These are phyloP conservation scores for Ogataea paraovalis DNA, from an alignment of 805 yeast genomes.

Conservation along the genomic window DNA sequence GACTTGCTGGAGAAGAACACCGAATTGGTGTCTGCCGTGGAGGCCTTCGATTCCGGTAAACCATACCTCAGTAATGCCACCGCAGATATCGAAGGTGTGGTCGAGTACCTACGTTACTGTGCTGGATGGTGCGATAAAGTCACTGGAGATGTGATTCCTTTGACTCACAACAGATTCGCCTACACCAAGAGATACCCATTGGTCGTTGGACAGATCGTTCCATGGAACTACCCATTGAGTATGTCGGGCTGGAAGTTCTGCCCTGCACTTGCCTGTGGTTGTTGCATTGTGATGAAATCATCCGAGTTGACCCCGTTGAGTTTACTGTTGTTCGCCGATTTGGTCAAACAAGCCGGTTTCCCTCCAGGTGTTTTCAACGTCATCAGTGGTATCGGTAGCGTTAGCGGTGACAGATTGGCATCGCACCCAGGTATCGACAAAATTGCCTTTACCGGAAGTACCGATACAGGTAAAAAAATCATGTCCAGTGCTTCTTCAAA, in stretches of 20 bases:
- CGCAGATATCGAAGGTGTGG: conserved; percentile 45
- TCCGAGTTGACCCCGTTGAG: conserved; percentile 77
- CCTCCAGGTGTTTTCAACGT: conserved; percentile 76
- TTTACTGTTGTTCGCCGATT: conserved; percentile 53
- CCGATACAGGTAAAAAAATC: conserved; percentile 61
- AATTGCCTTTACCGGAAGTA: conserved; percentile 64
- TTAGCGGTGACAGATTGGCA: conserved; percentile 67
- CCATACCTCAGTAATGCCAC: conserved; percentile 44
- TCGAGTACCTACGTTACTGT: conserved; percentile 45
- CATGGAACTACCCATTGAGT: conserved; percentile 68
- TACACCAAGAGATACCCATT: conserved; percentile 66
- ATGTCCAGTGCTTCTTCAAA: conserved; percentile 59
- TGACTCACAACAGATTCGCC: conserved; percentile 47
- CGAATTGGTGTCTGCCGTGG: conserved; percentile 48
- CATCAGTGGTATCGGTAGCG: conserved; percentile 63
- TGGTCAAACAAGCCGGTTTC: conserved; percentile 63
- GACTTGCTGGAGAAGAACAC: conserved; percentile 46
- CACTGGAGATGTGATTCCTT: conserved; percentile 38
- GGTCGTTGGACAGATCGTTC: conserved; percentile 66
- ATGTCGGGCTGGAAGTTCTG: conserved; percentile 82
- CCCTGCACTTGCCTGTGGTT: conserved; percentile 80
- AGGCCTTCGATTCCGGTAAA: conserved; percentile 55
- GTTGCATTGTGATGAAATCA: conserved; percentile 65
- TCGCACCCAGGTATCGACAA: conserved; percentile 54
- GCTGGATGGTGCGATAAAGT: conserved; percentile 64